Percentiles rank a stretch among this genome's conserved stretches.
Conservation (phyloP, 2,329 filamentous ascomycete species). For the Penicillium aurantiogriseum region DNA sequence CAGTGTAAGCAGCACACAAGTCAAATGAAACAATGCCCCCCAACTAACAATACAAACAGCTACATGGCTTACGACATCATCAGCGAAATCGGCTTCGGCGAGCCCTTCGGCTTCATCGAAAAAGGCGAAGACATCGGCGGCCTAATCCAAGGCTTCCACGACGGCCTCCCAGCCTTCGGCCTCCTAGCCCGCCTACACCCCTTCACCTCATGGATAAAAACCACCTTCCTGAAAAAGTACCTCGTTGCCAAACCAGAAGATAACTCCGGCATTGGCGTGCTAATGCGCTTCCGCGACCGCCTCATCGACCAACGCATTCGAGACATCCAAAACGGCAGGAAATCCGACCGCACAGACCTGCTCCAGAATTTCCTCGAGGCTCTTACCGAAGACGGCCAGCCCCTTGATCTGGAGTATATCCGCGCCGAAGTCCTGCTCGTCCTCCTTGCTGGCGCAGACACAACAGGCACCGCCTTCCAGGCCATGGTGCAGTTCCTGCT, state of each 20-base stretch:
- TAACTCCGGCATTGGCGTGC: constrained; percentile 53
- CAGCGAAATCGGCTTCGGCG: constrained; percentile 56
- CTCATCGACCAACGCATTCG: constrained; percentile 51
- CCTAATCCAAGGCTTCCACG: constrained; percentile 56
- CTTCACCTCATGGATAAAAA: constrained; percentile 56
- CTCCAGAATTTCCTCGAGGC: constrained; percentile 53
- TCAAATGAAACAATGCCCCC: neutral
- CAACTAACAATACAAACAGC: constrained; percentile 16
- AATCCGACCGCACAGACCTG: constrained; percentile 50
- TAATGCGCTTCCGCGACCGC: constrained; percentile 59
- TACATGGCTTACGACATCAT: constrained; percentile 60
- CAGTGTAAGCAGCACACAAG: constrained; percentile 37
- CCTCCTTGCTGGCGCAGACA: constrained; percentile 54
- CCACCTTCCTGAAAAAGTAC: constrained; percentile 53
- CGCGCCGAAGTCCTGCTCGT: constrained; percentile 55
- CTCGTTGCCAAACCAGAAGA: constrained; percentile 55
- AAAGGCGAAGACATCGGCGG: constrained; percentile 53
- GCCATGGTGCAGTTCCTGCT: constrained; percentile 48
- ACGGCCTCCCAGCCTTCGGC: constrained; percentile 52
- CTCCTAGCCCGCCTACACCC: constrained; percentile 54
- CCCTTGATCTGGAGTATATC: constrained; percentile 52
- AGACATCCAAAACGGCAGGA: constrained; percentile 49
- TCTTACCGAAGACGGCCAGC: constrained; percentile 46
- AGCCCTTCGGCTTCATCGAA: constrained; percentile 56
- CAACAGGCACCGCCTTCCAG: constrained; percentile 53